A percentile compares a stretch with the other conserved stretches of the same genome.
Conservation (phyloP, 768 basidiomycete genomes). For the Neoboletus subvelutipes region DNA sequence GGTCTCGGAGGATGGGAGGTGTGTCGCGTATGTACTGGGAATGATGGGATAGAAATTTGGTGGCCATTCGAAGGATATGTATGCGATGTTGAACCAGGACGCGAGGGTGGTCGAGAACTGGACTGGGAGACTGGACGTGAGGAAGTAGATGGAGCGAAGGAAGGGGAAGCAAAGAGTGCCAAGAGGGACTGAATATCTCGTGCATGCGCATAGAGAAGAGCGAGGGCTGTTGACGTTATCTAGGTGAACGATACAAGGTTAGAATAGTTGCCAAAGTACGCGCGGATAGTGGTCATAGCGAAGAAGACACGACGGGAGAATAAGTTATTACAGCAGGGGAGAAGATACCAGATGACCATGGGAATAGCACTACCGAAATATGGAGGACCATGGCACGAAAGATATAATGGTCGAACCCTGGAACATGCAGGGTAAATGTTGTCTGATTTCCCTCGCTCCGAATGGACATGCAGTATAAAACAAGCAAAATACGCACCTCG, state of each 20-base stretch:
- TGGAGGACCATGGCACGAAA: background rate
- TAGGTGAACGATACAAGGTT: constrained; percentile 7
- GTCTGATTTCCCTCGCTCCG: background rate
- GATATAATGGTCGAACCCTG: constrained; percentile 33
- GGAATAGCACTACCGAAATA: constrained; percentile 30
- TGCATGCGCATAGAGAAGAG: constrained; percentile 28
- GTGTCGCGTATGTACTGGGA: constrained; percentile 9
- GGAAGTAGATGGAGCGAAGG: constrained; percentile 3
- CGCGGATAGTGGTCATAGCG: background rate
- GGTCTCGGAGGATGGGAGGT: constrained; percentile 1
- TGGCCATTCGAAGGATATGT: constrained; percentile 5
- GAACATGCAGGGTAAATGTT: constrained; percentile 52
- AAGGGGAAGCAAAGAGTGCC: constrained; percentile 16
- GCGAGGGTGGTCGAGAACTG: constrained; percentile 24
- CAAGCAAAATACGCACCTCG: constrained; percentile 22
- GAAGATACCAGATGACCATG: constrained; percentile 47
- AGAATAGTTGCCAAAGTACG: constrained; percentile 15
- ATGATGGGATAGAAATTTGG: constrained; percentile 4
- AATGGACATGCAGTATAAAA: constrained; percentile 5
- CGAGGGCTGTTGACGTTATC: constrained; percentile 32
- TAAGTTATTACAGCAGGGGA: background rate
- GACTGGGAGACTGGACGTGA: constrained; percentile 24
- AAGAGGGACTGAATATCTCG: constrained; percentile 24
- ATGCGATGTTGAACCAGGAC: constrained; percentile 18
- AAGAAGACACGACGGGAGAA: background rate